Conservation (phyloP, 768 basidiomycete species). For the Boletus vermiculosoides region DNA sequence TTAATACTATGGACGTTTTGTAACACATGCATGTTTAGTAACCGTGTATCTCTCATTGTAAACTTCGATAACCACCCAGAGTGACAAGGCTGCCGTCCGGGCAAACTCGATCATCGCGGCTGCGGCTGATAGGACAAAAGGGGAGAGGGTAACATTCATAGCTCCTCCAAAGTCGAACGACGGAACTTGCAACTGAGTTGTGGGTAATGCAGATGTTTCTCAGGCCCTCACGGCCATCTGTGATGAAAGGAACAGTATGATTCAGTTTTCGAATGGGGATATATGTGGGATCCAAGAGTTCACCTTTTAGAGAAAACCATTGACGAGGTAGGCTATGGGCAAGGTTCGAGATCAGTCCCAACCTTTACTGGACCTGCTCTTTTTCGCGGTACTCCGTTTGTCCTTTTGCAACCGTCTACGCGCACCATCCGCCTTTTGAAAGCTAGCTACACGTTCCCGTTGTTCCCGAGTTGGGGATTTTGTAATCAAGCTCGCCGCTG, state of each 20-base stretch:
- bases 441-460: conserved; percentile 21
- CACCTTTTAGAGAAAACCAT: no score
- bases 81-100: neutral
- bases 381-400: conserved; percentile 27
- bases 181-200: neutral
- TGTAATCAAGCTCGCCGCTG: conserved; percentile 24
- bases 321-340: neutral
- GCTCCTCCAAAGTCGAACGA: neutral
- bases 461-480: conserved; percentile 27
- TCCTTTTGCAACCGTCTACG: conserved; percentile 29
- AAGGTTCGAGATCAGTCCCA: conserved; percentile 22
- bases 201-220: neutral
- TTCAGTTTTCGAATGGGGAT: neutral
- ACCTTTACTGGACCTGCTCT: conserved; percentile 25
- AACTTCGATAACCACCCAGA: neutral
- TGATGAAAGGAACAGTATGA: neutral
- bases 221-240: neutral
- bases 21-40: neutral
- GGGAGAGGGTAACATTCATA: neutral
- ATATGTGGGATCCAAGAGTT: neutral
- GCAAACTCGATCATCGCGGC: neutral
- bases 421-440: conserved; percentile 21
- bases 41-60: neutral
- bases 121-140: neutral
- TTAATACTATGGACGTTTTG: neutral